Evolutionary conservation across 306 rosid genomes (phyloP), one percentile per base, ranked within the genome.

Genomic region (Mimosa bimucronata): DNA sequence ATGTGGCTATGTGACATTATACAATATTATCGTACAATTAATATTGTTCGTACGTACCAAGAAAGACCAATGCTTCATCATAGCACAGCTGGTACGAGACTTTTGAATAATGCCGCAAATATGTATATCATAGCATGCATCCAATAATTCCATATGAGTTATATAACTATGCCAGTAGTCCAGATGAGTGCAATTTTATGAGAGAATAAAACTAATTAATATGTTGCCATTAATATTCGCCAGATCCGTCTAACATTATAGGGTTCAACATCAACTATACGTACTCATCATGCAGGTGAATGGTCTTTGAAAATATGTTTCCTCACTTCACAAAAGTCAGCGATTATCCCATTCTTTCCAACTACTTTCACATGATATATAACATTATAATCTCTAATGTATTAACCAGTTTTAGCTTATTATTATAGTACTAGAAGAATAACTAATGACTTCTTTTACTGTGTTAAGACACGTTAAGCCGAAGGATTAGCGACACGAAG

Each of bases 1-100:
- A 19, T n/a, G 3, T 46, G 8, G 58, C 58, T 55, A 9, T 9
- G 50, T 38, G 48, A n/a, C 50, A 38, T 53, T 46, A 34, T 34
- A 34, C 38, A 34, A 34, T 13, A 45, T 31, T 21, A 38, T 68
- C 10, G 52, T 21, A 68, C 50, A 21, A 40, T 38, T 60, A 60
- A 68, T 58, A 58, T 58, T 40, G 30, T 68, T 38, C 40, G 66
- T 68, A 40, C 21, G 66, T 5, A 60, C 73, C 50, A n/a, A 68
- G 19, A 40, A n/a, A 40, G 31, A 40, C 15, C 48, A 40, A 21
- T 5, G 73, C 73, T 12, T 68, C 73, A 11, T 12, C 55, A 25
- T 42, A 12, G 14, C 52, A 10, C 2, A 55, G 38, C 38, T 34
- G 38, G 62, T 21, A 55, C 28, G 28, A 2, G 62, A 19, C 67